Percentiles rank a stretch among this genome's conserved stretches.
These are phyloP conservation scores for Gentiana straminea DNA, from an alignment of 257 asterid species.

Conservation along the genomic window DNA sequence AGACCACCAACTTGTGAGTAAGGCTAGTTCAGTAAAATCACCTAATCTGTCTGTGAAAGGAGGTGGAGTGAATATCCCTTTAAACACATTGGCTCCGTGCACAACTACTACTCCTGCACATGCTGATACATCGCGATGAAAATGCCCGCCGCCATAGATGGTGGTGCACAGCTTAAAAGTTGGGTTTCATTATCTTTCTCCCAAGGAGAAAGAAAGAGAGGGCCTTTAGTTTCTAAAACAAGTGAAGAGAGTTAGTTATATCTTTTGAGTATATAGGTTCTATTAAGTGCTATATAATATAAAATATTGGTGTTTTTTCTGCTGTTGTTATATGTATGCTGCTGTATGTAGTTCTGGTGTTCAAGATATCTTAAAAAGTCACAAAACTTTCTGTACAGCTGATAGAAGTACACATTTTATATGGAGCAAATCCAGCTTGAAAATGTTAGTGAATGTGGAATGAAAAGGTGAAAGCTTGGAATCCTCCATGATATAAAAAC, in stretches of 20 bases:
- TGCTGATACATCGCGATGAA: no score
- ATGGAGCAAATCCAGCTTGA: no score
- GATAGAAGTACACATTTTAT: no score
- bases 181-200: constrained; percentile 26
- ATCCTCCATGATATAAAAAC: no score
- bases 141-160: constrained; percentile 15
- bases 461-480: no score
- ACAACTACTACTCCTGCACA: constrained; percentile 3
- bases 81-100: constrained; percentile 43
- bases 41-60: constrained; percentile 60
- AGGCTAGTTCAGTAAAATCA: constrained; percentile 45
- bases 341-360: no score
- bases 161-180: constrained; percentile 21
- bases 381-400: no score
- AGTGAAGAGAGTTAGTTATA: constrained; percentile 13
- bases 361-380: no score
- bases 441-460: no score
- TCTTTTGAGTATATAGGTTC: constrained; percentile 1
- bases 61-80: constrained; percentile 41
- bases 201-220: constrained; percentile 14
- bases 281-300: no score
- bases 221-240: constrained; percentile 15
- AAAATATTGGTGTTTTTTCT: no score
- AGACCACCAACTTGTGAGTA: constrained; percentile 57
- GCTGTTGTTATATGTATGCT: no score